Base-by-base conservation (phyloP, 495 filamentous ascomycete species). In the Hypoxylon fuscum region DNA sequence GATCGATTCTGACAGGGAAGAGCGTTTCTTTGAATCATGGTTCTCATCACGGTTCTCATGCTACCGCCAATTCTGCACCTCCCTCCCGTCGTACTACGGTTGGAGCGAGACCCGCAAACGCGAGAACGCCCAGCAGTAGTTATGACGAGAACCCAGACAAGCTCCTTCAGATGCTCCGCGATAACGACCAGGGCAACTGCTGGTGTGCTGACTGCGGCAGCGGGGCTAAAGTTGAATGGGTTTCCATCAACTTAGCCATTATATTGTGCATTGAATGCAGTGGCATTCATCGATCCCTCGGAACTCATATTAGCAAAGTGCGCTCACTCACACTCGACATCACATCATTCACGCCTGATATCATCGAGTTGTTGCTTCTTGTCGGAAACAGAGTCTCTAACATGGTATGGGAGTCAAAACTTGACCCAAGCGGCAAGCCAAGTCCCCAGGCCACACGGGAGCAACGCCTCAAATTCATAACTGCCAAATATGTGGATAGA, bases 181-280 rank as follows among this genome's bases (percentile, higher is more conserved):
- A 96, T 32, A 89, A 89, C 27, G 96, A 98, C 61, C 88, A 96
- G 62, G 92, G 91, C 15, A 99, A 99, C 73, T 90, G 86, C 49
- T 91, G 88, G 85, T 99, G 95, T 73, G 95, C 94, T 18, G 95
- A 99, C 70, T 99, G 95, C 71, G 92, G 90, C 11, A 96, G 93
- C 18, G 87, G 88, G 23, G 83, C 87, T 62, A 97, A 96, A 74
- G 91, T 96, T 14, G 96, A 99, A 73, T 99, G 95, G 95, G 95
- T 97, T 34, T 97, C 94, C 1, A 96, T 99, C 72, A 99, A 99
- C 65, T 83, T 99, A 2, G 96, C 90, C 23, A 96, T 98, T 50
- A 87, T 98, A 25, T 83, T 99, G 12, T 99, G 95, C 76, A 99
- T 99, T 60, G 95, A 99, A 73, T 99, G 95, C 74, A 95, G 92